Evolutionary conservation across 2,329 filamentous ascomycete species (phyloP).

Genomic region (Lojkania enalia): DNA sequence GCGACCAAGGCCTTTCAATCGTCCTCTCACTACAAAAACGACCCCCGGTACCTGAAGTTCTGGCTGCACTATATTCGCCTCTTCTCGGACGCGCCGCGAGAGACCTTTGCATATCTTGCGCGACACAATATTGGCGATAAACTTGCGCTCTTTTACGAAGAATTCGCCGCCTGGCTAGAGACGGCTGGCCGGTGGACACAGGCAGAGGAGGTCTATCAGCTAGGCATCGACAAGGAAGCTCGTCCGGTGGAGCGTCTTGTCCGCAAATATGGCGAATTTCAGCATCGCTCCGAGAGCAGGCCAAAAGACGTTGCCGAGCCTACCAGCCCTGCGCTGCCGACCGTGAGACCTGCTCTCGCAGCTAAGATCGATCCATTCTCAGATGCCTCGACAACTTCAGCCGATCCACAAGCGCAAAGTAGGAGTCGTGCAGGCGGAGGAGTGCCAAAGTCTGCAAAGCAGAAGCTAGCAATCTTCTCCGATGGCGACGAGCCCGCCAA

Average conservation of each 20-base stretch:
- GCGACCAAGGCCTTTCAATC: slow-evolving; percentile 88
- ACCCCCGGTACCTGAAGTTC: slow-evolving; percentile 87
- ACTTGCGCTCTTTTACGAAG: slow-evolving; percentile 92
- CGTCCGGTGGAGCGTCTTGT: slow-evolving; percentile 77
- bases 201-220: slow-evolving; percentile 88
- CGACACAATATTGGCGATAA: slow-evolving; percentile 85
- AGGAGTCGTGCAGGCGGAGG: slow-evolving; percentile 49
- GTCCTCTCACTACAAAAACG: slow-evolving; percentile 89
- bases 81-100: slow-evolving; percentile 89
- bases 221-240: slow-evolving; percentile 88
- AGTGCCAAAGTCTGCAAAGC: slow-evolving; percentile 66
- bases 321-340: slow-evolving; percentile 83
- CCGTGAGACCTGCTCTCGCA: slow-evolving; percentile 78
- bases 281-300: slow-evolving; percentile 72
- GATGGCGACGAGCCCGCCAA: slow-evolving; percentile 65
- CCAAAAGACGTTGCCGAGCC: slow-evolving; percentile 67
- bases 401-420: slow-evolving; percentile 67
- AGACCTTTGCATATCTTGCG: slow-evolving; percentile 88
- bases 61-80: slow-evolving; percentile 94
- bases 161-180: slow-evolving; percentile 93
- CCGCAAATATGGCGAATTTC: slow-evolving; percentile 91
- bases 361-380: slow-evolving; percentile 83
- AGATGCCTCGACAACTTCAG: slow-evolving; percentile 50
- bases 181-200: slow-evolving; percentile 80
- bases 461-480: slow-evolving; percentile 90